Conservation (phyloP, 768 basidiomycete genomes). For the Hygrocybe coccinea region DNA sequence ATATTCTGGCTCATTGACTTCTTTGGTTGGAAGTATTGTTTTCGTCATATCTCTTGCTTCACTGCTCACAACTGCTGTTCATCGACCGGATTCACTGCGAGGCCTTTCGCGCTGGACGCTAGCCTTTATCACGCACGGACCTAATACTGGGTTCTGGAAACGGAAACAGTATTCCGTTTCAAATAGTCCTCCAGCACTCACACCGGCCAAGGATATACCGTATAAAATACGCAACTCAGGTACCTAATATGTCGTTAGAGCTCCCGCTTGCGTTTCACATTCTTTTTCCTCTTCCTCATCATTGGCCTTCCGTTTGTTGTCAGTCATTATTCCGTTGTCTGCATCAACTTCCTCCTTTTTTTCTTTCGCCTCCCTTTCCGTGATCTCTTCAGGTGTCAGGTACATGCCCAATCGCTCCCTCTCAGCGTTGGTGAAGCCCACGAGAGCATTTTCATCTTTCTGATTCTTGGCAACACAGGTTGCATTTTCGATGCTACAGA, state of each 20-base stretch:
- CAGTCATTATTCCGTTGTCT: background rate
- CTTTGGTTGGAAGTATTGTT: constrained; percentile 37
- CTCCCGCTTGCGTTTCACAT: background rate
- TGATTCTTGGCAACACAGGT: background rate
- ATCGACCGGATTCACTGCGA: constrained; percentile 60
- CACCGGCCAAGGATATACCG: background rate
- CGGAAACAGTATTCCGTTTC: constrained; percentile 26
- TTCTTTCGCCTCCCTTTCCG: too few species aligned
- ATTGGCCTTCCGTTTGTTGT: background rate
- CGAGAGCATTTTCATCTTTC: background rate
- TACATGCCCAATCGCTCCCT: background rate
- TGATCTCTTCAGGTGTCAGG: background rate
- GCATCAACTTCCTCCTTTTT: background rate
- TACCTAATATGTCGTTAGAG: too few species aligned
- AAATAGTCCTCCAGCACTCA: background rate
- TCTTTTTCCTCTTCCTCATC: background rate
- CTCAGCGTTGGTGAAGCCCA: background rate
- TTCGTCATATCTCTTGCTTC: constrained; percentile 63
- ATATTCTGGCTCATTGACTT: background rate
- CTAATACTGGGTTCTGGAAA: constrained; percentile 52
- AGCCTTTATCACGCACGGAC: constrained; percentile 59
- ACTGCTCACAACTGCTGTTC: constrained; percentile 57
- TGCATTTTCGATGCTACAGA: too few species aligned
- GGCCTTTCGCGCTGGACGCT: constrained; percentile 72
- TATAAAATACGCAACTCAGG: too few species aligned